Percentiles rank a stretch among this genome's conserved stretches.
Conservation (phyloP, 371 early-diverging fungal species). For the Syncephalis fuscata region DNA sequence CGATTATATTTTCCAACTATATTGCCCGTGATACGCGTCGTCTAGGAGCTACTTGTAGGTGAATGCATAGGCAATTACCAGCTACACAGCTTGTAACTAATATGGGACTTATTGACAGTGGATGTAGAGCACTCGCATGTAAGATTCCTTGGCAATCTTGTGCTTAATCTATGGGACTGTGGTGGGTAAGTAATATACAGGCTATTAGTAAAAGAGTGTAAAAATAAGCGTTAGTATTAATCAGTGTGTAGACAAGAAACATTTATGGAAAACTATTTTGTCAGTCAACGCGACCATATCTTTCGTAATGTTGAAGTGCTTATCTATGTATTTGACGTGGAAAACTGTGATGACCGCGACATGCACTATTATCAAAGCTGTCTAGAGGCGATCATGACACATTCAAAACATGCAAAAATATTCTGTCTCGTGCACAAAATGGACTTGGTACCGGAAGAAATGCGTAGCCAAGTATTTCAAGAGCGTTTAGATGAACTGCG, state of each 20-base stretch:
- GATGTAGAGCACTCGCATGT: conserved; percentile 95
- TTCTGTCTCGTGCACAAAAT: conserved; percentile 94
- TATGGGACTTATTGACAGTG: conserved; percentile 24
- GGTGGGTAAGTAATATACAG: conserved; percentile 48
- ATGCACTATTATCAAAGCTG: conserved; percentile 81
- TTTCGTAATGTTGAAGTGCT: conserved; percentile 96
- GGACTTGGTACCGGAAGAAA: conserved; percentile 75
- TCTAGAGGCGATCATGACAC: conserved; percentile 60
- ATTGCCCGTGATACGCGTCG: conserved; percentile 87
- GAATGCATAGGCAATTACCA: not conserved
- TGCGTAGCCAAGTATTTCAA: conserved; percentile 50
- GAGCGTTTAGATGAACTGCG: conserved; percentile 52
- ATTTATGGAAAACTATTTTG: conserved; percentile 93
- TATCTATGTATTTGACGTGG: conserved; percentile 95
- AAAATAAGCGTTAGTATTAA: not conserved
- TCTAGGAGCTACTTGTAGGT: conserved; percentile 82
- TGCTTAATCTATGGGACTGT: conserved; percentile 92
- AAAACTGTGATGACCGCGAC: conserved; percentile 84
- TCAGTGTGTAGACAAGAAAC: conserved; percentile 57
- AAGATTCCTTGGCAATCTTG: conserved; percentile 82
- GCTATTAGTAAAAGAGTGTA: not conserved
- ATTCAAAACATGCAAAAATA: conserved; percentile 78
- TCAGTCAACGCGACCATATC: conserved; percentile 79
- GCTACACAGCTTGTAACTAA: not conserved
- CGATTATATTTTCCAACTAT: conserved; percentile 94